These are phyloP conservation scores for Massarina eburnea DNA, from an alignment of 2,329 filamentous ascomycete genomes.

Conservation along the genomic window DNA sequence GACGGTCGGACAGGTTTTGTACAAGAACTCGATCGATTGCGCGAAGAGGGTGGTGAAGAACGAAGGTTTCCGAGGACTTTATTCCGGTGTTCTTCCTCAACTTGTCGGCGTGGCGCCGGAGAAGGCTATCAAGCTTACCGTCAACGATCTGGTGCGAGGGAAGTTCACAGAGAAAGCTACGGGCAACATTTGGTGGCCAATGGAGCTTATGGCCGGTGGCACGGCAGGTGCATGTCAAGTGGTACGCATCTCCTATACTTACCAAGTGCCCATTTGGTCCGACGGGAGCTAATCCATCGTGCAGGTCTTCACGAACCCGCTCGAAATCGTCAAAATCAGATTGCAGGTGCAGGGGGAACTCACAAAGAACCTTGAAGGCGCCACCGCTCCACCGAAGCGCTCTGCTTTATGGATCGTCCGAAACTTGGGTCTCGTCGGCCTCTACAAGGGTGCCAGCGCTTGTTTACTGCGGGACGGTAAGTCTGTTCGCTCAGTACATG, in stretches of 20 bases:
- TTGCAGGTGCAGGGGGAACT: conserved; percentile 97
- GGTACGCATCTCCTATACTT: conserved; percentile 59
- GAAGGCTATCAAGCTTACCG: conserved; percentile 98
- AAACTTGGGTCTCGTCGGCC: conserved; percentile 87
- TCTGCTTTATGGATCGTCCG: conserved; percentile 97
- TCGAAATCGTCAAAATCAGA: conserved; percentile 99
- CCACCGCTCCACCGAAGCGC: conserved; percentile 64
- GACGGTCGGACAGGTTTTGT: conserved; percentile 81
- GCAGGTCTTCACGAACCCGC: conserved; percentile 92
- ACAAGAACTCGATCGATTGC: conserved; percentile 97
- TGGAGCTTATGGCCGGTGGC: conserved; percentile 86
- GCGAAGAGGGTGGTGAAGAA: conserved; percentile 90
- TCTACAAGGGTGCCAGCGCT: conserved; percentile 95
- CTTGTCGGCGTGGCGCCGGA: conserved; percentile 97
- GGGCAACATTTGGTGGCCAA: conserved; percentile 67
- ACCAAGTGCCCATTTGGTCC: neutral
- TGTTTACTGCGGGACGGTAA: conserved; percentile 81
- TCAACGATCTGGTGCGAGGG: conserved; percentile 88
- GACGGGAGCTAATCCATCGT: conserved; percentile 12
- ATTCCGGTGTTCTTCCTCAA: conserved; percentile 93
- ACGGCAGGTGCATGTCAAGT: conserved; percentile 93
- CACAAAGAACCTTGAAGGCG: conserved; percentile 79
- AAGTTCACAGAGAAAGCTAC: conserved; percentile 72
- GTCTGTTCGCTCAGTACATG: conserved; percentile 6
- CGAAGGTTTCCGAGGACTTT: conserved; percentile 85